Conservation (phyloP, 2,329 filamentous ascomycete genomes). For the Elsinoe fawcettii region DNA sequence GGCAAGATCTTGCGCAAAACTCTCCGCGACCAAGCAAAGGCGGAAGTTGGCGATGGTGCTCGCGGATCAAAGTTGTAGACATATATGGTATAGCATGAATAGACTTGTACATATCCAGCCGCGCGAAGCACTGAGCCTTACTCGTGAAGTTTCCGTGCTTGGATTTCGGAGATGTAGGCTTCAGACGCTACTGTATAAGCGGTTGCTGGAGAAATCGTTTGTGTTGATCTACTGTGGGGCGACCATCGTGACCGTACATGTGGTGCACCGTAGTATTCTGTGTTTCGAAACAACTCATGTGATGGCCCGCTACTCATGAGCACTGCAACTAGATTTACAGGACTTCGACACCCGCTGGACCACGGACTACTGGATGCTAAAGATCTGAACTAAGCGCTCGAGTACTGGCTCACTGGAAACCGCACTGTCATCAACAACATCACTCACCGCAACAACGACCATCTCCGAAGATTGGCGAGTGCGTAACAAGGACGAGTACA, state of each 20-base stretch:
- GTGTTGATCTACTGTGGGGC: slow-evolving; percentile 10
- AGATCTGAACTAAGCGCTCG: background rate
- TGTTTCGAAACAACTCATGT: background rate
- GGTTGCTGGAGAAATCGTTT: slow-evolving; percentile 4
- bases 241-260: background rate
- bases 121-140: background rate
- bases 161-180: background rate
- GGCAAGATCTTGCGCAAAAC: slow-evolving; percentile 59
- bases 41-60: slow-evolving; percentile 38
- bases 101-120: background rate
- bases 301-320: background rate
- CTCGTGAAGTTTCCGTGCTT: too few species aligned
- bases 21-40: slow-evolving; percentile 50
- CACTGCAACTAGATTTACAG: background rate
- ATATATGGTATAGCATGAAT: background rate
- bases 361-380: background rate
- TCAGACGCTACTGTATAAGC: too few species aligned
- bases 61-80: slow-evolving; percentile 23
- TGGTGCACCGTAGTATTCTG: background rate
- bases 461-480: background rate
- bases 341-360: background rate
- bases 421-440: background rate
- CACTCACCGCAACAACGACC: background rate
- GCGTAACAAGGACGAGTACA: background rate
- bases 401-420: too few species aligned